Base-by-base conservation (phyloP, 2,329 filamentous ascomycete genomes). In the Epichloe bromicola region DNA sequence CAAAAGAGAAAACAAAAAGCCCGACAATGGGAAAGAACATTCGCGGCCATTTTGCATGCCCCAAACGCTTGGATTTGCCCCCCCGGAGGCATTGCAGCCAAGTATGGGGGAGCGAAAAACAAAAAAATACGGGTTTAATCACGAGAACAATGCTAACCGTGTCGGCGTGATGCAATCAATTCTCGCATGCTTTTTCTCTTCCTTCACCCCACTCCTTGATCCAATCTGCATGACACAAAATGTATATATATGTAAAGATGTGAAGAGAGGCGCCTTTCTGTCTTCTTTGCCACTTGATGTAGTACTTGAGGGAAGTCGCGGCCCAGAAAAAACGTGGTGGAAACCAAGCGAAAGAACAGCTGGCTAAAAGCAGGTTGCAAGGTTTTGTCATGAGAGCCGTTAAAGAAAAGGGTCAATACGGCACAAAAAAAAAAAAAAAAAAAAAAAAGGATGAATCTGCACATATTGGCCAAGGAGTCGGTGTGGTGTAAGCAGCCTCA, bases 161-260 rank as follows among this genome's bases (percentile, higher is more conserved):
- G 40, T 42, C 48, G 46, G 45, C 38, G 38, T 30, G 36, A 40
- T 51, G 51, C 48, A 41, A 44, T 48, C 41, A 37, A 37, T 38
- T 51, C 36, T 48, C 40, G 23, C 17, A 39, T 48, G 48, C 34
- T 44, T 53, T 51, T 46, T 34, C 17, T 15, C 20, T 46, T 39
- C 19, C 20, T 44, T 48, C 45, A 8, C 33, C 12, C 41, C 19
- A 45, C 43, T 39, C 46, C 49, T 53, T 48, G 45, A 51, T 53
- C 49, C 40, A 54, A 55, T 26, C 46, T 46, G 39, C 49, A 54
- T 47, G 53, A 50, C 44, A 42, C 23, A 48, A 51, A 46, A 52
- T 30, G 46, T 50, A 46, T 26, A 26, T 40, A 46, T 36, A 26
- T 17, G 40, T 34, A 39, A 46, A 39, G 12, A 23, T 23, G 34